Evolutionary conservation across 2,329 filamentous ascomycete species (phyloP).

Genomic region (Nothophaeocryptopus gaeumannii): DNA sequence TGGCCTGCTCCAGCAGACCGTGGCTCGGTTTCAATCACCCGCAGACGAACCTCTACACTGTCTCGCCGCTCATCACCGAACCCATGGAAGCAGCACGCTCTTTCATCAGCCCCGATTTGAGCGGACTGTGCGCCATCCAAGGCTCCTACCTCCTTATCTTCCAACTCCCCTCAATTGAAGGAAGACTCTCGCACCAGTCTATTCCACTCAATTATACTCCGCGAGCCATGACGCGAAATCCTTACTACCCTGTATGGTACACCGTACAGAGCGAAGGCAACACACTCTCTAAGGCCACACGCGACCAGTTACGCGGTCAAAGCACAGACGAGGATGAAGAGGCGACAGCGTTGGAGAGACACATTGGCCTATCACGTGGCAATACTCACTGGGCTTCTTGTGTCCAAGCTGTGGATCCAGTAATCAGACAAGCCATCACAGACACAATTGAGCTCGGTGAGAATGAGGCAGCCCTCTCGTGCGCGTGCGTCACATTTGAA

Average conservation of each 20-base stretch:
- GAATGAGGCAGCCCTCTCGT: constrained; percentile 88
- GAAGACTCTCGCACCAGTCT: constrained; percentile 23
- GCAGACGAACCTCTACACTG: constrained; percentile 81
- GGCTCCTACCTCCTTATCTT: constrained; percentile 60
- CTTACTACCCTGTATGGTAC: constrained; percentile 85
- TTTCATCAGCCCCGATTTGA: constrained; percentile 80
- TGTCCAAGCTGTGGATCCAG: constrained; percentile 84
- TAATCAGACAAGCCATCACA: constrained; percentile 53
- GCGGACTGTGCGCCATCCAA: constrained; percentile 37
- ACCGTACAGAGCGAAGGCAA: constrained; percentile 93
- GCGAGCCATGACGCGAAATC: constrained; percentile 80
- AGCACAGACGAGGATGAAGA: constrained; percentile 20
- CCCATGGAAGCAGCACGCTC: constrained; percentile 93
- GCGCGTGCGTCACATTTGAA: constrained; percentile 78
- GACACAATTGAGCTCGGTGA: constrained; percentile 78
- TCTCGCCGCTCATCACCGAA: constrained; percentile 74
- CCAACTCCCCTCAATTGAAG: constrained; percentile 48
- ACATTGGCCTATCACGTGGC: constrained; percentile 85
- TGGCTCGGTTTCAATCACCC: constrained; percentile 94
- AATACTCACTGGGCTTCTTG: constrained; percentile 92
- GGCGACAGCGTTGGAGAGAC: constrained; percentile 46
- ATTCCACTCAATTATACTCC: constrained; percentile 86
- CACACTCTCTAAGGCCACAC: constrained; percentile 73
- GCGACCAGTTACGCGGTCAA: constrained; percentile 40
- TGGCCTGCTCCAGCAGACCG: constrained; percentile 88